Conservation (phyloP, 495 filamentous ascomycete species). For the Trichoderma parareesei region DNA sequence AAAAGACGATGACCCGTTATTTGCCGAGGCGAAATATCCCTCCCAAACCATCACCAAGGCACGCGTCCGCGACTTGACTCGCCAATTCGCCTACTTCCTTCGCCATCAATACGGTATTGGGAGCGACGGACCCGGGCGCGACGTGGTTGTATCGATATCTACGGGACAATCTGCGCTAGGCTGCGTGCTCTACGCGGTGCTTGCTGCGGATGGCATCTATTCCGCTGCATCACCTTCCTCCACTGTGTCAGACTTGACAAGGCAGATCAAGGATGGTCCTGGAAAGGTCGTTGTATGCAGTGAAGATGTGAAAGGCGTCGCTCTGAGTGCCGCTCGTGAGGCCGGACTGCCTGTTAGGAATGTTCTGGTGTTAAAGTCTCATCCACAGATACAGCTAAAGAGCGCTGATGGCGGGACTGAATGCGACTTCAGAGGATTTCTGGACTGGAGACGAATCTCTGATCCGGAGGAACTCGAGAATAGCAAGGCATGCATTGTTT, state of each 20-base stretch:
- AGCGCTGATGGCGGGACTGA: conserved; percentile 8
- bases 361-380: conserved; percentile 27
- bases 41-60: conserved; percentile 39
- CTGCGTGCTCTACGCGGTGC: conserved; percentile 37
- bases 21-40: conserved; percentile 40
- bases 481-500: conserved; percentile 56
- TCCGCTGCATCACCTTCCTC: conserved; percentile 34
- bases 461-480: conserved; percentile 28
- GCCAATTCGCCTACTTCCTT: conserved; percentile 38
- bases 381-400: conserved; percentile 18
- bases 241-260: conserved; percentile 34
- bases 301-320: conserved; percentile 41
- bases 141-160: conserved; percentile 44
- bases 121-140: conserved; percentile 35
- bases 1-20: conserved; percentile 19
- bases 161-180: conserved; percentile 40
- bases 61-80: conserved; percentile 32
- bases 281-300: conserved; percentile 49
- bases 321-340: conserved; percentile 49
- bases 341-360: conserved; percentile 41
- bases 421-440: conserved; percentile 12
- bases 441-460: conserved; percentile 40
- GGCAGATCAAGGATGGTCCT: conserved; percentile 33
- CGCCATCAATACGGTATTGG: conserved; percentile 41
- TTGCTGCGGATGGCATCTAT: conserved; percentile 45